Evolutionary conservation across 2,329 filamentous ascomycete genomes (phyloP), one percentile per base, ranked within the genome.

Genomic region (Penicillium sumatraense): DNA sequence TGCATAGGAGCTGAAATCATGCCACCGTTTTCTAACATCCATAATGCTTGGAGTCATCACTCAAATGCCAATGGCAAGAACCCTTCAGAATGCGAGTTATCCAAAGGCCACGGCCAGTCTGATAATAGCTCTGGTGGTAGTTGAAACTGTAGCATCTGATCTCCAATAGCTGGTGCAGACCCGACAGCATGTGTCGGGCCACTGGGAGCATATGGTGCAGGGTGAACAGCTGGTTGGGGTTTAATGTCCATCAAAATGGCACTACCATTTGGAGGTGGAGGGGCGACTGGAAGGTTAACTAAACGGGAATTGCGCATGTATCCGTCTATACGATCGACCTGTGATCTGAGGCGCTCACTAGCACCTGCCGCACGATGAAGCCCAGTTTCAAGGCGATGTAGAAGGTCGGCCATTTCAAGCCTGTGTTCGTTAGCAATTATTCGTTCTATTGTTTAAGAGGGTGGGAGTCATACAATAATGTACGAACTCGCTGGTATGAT

Each of bases 241-340:
- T 62, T 57, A 10, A 31, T 16, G 21, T 53, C 48, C 23, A 58
- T 20, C 4, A 50, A 42, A 10, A 47, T 31, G 16, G 49, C 5
- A 48, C 46, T 55, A 16, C 49, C 53, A 13, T 58, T 61, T 13
- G 55, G 52, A 10, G 48, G 54, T 7, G 47, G 57, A 14, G 51
- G 50, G 10, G 49, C 52, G 16, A 49, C 50, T 6, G 56, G 48
- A 42, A 61, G 44, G 51, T 66, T 55, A 14, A 58, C 31, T 16
- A 60, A 47, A 13, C 60, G 58, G 18, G 62, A 64, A 24, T 62
- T 61, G 14, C 66, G 64, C 73, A 78, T 78, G 59, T 77, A 78
- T 4, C 72, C 68, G 57, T 81, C 79, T 16, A 81, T 80, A 31
- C 71, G 71, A 11, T 75, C 70, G 16, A 80, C 75, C 42, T 78